Conservation (phyloP, 2,329 filamentous ascomycete species). For the Aspergillus piperis region DNA sequence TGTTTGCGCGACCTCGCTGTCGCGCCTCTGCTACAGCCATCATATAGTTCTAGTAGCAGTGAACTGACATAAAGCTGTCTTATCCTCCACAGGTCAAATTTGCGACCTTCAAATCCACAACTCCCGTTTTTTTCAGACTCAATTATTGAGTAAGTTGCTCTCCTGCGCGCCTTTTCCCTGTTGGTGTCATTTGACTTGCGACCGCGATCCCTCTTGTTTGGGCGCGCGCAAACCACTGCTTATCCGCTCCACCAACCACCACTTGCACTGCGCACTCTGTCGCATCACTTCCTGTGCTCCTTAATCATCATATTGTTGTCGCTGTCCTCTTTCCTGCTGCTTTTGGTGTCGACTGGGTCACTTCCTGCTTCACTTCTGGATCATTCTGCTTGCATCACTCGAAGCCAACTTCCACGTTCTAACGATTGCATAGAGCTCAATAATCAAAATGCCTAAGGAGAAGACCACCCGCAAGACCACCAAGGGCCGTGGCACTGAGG, state of each 20-base stretch:
- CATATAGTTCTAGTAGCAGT: slow-evolving; percentile 23
- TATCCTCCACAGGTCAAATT: slow-evolving; percentile 17
- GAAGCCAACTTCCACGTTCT: slow-evolving; percentile 3
- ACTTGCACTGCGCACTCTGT: slow-evolving; percentile 12
- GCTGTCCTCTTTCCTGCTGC: slow-evolving; percentile 9
- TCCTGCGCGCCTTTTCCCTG: slow-evolving; percentile 21
- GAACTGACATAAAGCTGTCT: slow-evolving; percentile 13
- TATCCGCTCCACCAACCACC: slow-evolving; percentile 15
- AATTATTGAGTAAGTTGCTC: slow-evolving; percentile 19
- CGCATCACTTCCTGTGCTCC: slow-evolving; percentile 6
- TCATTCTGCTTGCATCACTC: not conserved
- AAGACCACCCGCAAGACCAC: slow-evolving; percentile 63
- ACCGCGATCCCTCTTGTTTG: slow-evolving; percentile 24
- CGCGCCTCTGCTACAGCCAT: slow-evolving; percentile 24
- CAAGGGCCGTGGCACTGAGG: slow-evolving; percentile 56
- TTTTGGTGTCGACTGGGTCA: slow-evolving; percentile 12
- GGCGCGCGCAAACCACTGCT: slow-evolving; percentile 21
- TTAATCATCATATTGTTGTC: slow-evolving; percentile 17
- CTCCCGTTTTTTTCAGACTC: slow-evolving; percentile 16
- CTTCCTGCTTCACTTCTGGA: not conserved
- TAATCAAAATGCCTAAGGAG: slow-evolving; percentile 67
- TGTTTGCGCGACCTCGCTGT: slow-evolving; percentile 26
- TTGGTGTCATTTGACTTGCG: slow-evolving; percentile 24
- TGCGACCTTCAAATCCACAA: slow-evolving; percentile 13
- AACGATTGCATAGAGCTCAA: slow-evolving; percentile 20